phyloP scores from a whole-genome alignment of 371 early-diverging fungal species.

The Rhizopus stolonifer region DNA sequence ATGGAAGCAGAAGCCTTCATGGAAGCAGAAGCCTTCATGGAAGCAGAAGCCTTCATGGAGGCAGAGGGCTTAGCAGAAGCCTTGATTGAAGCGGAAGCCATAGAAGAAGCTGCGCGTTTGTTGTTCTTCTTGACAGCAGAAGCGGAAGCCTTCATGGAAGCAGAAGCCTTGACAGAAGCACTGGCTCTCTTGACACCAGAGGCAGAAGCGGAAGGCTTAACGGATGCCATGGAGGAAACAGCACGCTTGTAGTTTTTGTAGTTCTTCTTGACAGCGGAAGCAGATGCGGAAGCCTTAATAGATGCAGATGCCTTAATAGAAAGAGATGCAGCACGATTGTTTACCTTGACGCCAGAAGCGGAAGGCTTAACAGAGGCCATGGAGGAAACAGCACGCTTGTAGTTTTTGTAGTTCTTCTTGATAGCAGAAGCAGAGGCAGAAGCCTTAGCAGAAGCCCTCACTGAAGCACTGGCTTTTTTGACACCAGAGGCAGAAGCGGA shows the following conservation, averaged over 20 bases:
- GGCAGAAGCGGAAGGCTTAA: background rate
- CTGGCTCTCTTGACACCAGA: too few relatives aligned
- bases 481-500: background rate
- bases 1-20: background rate
- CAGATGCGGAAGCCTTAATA: slow-evolving; percentile 1
- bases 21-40: background rate
- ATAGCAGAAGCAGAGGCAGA: background rate
- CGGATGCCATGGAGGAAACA: background rate
- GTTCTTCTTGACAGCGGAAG: too few relatives aligned
- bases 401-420: too few relatives aligned
- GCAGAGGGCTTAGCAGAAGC: background rate
- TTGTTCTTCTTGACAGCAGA: background rate
- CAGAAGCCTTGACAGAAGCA: background rate
- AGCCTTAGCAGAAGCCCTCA: slow-evolving; percentile 1
- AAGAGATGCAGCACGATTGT: background rate
- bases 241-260: background rate
- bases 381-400: background rate
- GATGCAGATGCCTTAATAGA: background rate
- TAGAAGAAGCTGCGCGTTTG: background rate
- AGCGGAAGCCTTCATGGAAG: background rate
- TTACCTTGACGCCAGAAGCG: too few relatives aligned
- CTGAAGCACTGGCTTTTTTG: background rate
- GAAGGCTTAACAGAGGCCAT: background rate
- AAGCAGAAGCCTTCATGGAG: background rate
- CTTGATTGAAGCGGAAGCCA: background rate